phyloP scores from a whole-genome alignment of 495 filamentous ascomycete species.

The Neurospora tetrasperma region DNA sequence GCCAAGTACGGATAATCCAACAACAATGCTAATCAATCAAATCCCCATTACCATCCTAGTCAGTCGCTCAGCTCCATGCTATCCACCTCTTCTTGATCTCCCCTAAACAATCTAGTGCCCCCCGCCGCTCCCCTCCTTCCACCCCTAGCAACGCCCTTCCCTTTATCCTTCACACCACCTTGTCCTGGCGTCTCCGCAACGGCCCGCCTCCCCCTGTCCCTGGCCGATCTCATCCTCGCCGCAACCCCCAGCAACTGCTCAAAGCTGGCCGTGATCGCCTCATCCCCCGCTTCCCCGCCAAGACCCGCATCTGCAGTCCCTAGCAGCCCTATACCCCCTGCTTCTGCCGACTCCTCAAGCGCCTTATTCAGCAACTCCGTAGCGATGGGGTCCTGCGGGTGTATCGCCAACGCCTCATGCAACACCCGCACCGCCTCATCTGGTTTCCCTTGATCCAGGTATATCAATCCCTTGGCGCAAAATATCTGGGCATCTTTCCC shows the following conservation, averaged over 20 bases:
- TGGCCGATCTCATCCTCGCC: slow-evolving; percentile 15
- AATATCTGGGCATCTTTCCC: slow-evolving; percentile 63
- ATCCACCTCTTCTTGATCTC: slow-evolving; percentile 2
- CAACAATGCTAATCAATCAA: neutral
- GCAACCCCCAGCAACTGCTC: slow-evolving; percentile 21
- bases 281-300: neutral
- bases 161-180: slow-evolving; percentile 10
- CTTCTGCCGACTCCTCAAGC: slow-evolving; percentile 51
- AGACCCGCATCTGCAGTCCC: slow-evolving; percentile 1
- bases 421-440: slow-evolving; percentile 57
- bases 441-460: slow-evolving; percentile 55
- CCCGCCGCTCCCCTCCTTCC: neutral
- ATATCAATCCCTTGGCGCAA: slow-evolving; percentile 62
- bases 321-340: slow-evolving; percentile 17
- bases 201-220: slow-evolving; percentile 6
- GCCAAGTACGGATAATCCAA: neutral
- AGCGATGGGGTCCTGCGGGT: slow-evolving; percentile 60
- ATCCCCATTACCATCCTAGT: neutral
- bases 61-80: slow-evolving; percentile 22
- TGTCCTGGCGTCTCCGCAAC: slow-evolving; percentile 5
- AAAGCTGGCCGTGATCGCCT: slow-evolving; percentile 20
- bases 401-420: slow-evolving; percentile 64
- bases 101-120: neutral
- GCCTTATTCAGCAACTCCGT: slow-evolving; percentile 67
- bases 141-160: slow-evolving; percentile 14